Evolutionary conservation across 2,329 filamentous ascomycete species (phyloP), one percentile per base, ranked within the genome.

Genomic region (Aspergillus uvarum): DNA sequence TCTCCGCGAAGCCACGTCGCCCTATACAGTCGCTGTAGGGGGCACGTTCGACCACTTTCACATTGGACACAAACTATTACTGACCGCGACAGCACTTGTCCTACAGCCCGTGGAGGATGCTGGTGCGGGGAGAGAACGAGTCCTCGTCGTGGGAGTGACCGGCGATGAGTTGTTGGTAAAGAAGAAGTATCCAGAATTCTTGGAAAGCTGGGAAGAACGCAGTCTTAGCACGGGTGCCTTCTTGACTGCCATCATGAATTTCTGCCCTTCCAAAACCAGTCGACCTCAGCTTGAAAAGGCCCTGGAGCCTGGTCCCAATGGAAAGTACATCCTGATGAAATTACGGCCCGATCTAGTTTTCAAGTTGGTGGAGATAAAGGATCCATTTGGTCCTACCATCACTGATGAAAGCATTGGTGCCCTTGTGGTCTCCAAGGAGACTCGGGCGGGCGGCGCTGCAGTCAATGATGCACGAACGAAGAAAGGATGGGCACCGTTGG

Each of bases 11-110:
- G 49, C 62, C 21, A 56, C 53, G 16, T 64, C 67, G 47, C 85
- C 90, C 73, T 77, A 81, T 60, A 83, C 85, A 14, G 89, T 96
- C 53, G 91, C 89, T 55, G 85, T 98, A 12, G 95, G 94, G 31
- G 95, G 95, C 10, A 99, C 95, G 0, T 99, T 98, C 77, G 95
- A 99, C 74, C 92, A 98, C 76, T 84, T 99, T 22, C 95, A 99
- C 73, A 88, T 91, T 4, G 95, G 95, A 5, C 95, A 99, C 80
- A 99, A 98, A 77, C 82, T 98, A n/a, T 84, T 99, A 21, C 85
- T 99, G 21, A 92, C 93, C n/a, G 93, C 93, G 62, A 91, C 90
- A 0, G 85, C 88, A 0, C 85, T 97, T 58, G 83, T 92, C 16
- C 82, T 90, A 59, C 84, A 85, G 60, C 81, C 85, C 66, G 76